Base-by-base conservation (phyloP, 1,139 yeast species). In the Pichiaceae sp. region DNA sequence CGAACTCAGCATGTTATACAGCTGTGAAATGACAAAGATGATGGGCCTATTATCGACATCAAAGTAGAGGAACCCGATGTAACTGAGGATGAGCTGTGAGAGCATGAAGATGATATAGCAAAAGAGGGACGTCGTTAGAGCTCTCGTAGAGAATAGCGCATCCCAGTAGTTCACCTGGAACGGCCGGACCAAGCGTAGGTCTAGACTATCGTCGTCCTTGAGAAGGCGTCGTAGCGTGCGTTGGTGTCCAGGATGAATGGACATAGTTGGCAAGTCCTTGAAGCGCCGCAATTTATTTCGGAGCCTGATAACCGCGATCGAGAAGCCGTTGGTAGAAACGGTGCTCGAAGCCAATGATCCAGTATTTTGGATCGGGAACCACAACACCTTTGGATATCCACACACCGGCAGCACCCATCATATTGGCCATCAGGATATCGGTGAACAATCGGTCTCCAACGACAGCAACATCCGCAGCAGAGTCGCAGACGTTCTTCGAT, bases 381-480 rank as follows among this genome's bases (percentile, higher is more conserved):
- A 68, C 66, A 2, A 87, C 95, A 3, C 96, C 96, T 35, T 77
- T 77, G 39, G 70, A 64, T 2, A 91, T 54, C 96, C 97, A 91
- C 4, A 86, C 69, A 0, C 93, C 85, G 62, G 77, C 74, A 0
- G 95, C 70, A 0, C 95, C 95, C 95, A 89, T 86, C 68, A 79
- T 68, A 50, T 89, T 89, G 16, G 96, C 96, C 96, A 91, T 84
- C 38, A 89, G 62, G 42, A 91, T 73, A 56, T 91, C 98, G 0
- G 98, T 91, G 59, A 87, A 77, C 29, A 91, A 66, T 28, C 98
- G 62, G 50, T 91, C 98, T 0, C 98, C 98, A 16, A 91, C 74
- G 4, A 91, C 79, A 0, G 87, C 86, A 17, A 91, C 76, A 47
- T 89, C 84, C 15, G 66, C 55, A 0, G 93, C 73, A 6, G 63